Base-by-base conservation (phyloP, 192 early-diverging fungal species). In the Gamsiella multidivaricata region DNA sequence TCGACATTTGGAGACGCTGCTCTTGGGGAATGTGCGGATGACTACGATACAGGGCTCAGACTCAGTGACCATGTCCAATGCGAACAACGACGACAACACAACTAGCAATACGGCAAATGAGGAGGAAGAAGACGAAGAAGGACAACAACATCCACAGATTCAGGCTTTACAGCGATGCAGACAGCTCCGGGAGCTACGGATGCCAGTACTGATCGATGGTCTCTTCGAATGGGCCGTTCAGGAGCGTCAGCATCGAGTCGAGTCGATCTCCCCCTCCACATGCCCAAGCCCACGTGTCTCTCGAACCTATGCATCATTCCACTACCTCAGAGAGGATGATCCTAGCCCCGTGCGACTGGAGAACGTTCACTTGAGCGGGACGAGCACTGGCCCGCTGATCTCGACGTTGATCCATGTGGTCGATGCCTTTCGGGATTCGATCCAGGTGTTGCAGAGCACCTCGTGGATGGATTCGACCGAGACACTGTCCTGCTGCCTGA, bases 1-100 rank as follows among this genome's bases (percentile, higher is more conserved):
- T 20, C 43, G 34, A 20, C 57, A 65, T 47, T 28, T 74, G 56
- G 63, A 74, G 42, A 60, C 63, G 0, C 50, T 74, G 17, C 25
- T 74, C n/a, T 28, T 74, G 6, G 71, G 71, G 0, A 74, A 65
- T 43, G 71, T 74, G 20, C 55, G 71, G 9, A 74, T 61, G 62
- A 43, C 71, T 1, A 52, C 25, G 26, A 7, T 18, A 2, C 43
- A 33, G 23, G 26, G 31, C 17, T 3, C 33, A 37, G 53, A 33
- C 23, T 2, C 22, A 50, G 22, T 9, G 17, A 26, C 9, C 22
- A 9, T 14, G 26, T 31, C 26, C 28, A 28, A 25, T 14, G 20
- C 14, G 32, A 63, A 15, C 37, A 53, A 20, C 51, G 31, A 54
- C 23, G n/a, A n/a, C n/a, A n/a, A n/a, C n/a, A n/a, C n/a, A n/a